These are phyloP conservation scores for Rauvolfia tetraphylla DNA, from an alignment of 257 asterid genomes.

Conservation along the genomic window DNA sequence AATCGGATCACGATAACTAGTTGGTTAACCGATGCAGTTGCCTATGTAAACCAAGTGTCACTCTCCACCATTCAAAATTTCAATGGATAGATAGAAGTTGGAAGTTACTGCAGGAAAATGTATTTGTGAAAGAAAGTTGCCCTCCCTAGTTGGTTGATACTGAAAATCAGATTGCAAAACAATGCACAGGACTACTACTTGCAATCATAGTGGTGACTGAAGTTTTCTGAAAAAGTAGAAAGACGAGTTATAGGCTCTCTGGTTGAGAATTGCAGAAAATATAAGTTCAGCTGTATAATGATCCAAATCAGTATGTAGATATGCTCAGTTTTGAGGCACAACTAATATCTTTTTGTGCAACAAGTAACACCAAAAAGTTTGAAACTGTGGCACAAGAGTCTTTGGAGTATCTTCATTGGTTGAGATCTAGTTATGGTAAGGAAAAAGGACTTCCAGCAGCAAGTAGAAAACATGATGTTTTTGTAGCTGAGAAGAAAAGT, in stretches of 20 bases:
- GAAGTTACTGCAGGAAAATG: neutral
- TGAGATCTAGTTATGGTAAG: no score
- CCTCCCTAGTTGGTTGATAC: neutral
- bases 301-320: neutral
- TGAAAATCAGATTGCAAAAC: neutral
- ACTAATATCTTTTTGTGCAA: neutral
- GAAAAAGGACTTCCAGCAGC: no score
- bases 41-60: no score
- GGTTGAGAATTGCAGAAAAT: constrained; percentile 3
- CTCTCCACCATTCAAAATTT: neutral
- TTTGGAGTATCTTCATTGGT: no score
- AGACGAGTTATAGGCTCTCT: neutral
- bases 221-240: neutral
- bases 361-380: no score
- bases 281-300: constrained; percentile 3
- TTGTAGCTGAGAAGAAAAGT: no score
- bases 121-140: neutral
- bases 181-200: constrained; percentile 8
- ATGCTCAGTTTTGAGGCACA: neutral
- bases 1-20: no score
- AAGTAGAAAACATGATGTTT: no score
- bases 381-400: no score
- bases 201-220: neutral
- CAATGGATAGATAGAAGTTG: no score
- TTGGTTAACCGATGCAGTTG: no score